Base-by-base conservation (phyloP, 305 asterid species). In the Salvia sclarea region DNA sequence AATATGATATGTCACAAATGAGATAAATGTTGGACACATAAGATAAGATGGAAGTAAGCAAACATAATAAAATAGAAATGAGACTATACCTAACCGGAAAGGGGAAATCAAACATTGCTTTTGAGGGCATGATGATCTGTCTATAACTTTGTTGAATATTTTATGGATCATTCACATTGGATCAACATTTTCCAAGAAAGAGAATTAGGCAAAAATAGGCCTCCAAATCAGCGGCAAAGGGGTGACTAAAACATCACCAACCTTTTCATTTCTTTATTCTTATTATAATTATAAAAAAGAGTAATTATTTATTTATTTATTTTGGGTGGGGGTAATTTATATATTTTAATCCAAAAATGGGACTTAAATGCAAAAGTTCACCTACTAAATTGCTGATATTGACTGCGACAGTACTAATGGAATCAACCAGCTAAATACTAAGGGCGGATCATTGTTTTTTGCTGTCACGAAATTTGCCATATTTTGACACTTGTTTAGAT, bases 401-500 rank as follows among this genome's bases (percentile, higher is more conserved):
- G 76, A 77, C 70, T 71, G 64, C 14, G 76, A 84, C 73, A 38
- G 1, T 38, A 64, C 72, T 22, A 20, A 64, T 14, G 43, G 78
- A 83, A 65, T 67, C 92, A 52, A 79, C 33, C 77, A 88, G 86
- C 89, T 63, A 70, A 2, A 86, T 78, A 78, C 88, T 73, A 75
- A 71, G 64, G 79, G 88, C 87, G 77, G 74, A 38, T 61, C 61
- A 55, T 70, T 31, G 75, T 76, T 69, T 38, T 38, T 9, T 38
- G 44, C 44, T 10, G 8, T 56, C 53, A 31, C 11, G 47, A 47
- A 44, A 35, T 74, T 61, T n/a, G n/a, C 49, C 49, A 9, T 35
- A 38, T 55, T 70, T 28, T 60, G 67, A 10, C 24, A 55, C n/a
- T 66, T 70, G 3, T 61, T 21, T 17, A 21, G 8, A 61, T 17